These are phyloP conservation scores for Collybia mongolica DNA, from an alignment of 768 basidiomycete species.

Conservation along the genomic window DNA sequence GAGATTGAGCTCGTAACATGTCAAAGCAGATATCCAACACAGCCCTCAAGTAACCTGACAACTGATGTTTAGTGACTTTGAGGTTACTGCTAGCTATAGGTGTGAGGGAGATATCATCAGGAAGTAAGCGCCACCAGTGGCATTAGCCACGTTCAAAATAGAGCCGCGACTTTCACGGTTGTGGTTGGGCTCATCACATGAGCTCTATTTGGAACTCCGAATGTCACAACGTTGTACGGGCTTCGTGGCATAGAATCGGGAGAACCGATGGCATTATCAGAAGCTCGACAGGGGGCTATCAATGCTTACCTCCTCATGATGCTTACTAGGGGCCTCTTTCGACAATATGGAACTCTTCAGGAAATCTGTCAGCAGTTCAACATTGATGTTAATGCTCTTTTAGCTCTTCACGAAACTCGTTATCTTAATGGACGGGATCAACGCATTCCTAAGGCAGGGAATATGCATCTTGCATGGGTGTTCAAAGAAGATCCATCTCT, in stretches of 20 bases:
- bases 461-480: constrained; percentile 17
- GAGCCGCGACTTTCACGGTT: neutral
- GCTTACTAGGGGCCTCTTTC: constrained; percentile 1
- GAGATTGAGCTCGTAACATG: no score
- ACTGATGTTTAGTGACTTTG: no score
- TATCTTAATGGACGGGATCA: constrained; percentile 15
- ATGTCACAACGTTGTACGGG: no score
- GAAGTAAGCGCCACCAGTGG: no score
- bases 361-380: constrained; percentile 11
- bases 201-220: neutral
- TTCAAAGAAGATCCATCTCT: constrained; percentile 9
- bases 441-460: constrained; percentile 10
- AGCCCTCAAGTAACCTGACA: no score
- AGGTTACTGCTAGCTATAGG: no score
- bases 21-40: no score
- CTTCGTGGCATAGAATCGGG: no score
- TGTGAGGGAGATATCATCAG: no score
- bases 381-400: constrained; percentile 8
- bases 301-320: constrained; percentile 9
- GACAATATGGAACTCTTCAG: constrained; percentile 8
- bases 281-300: constrained; percentile 4
- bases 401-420: constrained; percentile 7
- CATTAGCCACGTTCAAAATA: neutral
- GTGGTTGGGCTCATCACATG: neutral
- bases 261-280: constrained; percentile 1